These are phyloP conservation scores for Citrus mangshanensis DNA, from an alignment of 345 rosid genomes.

Conservation along the genomic window DNA sequence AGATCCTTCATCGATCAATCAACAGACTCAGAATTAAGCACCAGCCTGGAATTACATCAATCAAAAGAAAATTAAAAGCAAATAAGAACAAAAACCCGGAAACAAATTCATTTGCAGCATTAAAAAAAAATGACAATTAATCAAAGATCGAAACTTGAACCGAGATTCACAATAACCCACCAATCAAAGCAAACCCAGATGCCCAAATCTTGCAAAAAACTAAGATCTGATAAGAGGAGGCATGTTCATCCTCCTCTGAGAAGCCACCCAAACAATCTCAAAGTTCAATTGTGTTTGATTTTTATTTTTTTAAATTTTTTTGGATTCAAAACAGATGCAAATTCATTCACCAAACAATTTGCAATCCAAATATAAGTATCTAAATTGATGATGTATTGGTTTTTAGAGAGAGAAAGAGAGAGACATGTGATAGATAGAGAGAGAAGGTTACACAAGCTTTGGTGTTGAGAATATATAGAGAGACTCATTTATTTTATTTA, in stretches of 20 bases:
- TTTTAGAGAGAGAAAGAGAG: constrained; percentile 17
- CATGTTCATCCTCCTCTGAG: constrained; percentile 58
- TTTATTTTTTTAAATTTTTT: neutral
- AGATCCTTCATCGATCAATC: constrained; percentile 56
- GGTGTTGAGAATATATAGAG: constrained; percentile 42
- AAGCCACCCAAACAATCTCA: constrained; percentile 23
- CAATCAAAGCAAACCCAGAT: constrained; percentile 68
- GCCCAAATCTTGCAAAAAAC: constrained; percentile 52
- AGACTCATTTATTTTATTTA: constrained; percentile 10
- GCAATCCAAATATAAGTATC: constrained; percentile 14
- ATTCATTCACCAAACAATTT: constrained; percentile 35
- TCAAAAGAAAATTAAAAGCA: constrained; percentile 1
- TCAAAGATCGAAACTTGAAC: constrained; percentile 43
- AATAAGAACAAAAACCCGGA: constrained; percentile 8
- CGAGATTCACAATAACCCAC: constrained; percentile 51
- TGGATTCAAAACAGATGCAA: constrained; percentile 34
- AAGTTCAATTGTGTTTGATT: constrained; percentile 23
- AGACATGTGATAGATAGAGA: constrained; percentile 7
- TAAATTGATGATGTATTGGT: neutral
- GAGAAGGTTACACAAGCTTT: constrained; percentile 3
- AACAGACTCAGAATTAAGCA: constrained; percentile 29
- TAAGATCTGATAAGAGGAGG: constrained; percentile 84
- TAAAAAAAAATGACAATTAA: constrained; percentile 18
- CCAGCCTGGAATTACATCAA: constrained; percentile 26
- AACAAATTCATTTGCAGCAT: constrained; percentile 23